phyloP scores from a whole-genome alignment of 2,329 filamentous ascomycete genomes.

The Cryoendolithus antarcticus region DNA sequence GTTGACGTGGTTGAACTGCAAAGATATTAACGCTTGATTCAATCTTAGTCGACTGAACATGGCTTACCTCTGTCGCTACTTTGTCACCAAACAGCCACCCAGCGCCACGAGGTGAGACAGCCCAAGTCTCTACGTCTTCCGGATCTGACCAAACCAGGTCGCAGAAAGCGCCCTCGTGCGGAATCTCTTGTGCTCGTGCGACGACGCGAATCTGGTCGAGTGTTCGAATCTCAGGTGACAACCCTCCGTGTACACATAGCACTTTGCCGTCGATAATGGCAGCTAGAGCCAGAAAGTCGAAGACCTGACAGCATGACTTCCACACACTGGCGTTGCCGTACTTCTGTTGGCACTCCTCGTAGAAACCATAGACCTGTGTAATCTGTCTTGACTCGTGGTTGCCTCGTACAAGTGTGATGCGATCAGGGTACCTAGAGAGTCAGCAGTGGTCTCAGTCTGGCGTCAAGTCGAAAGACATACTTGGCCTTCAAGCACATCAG shows the following conservation, averaged over 20 bases:
- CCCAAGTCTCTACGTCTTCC: slow-evolving; percentile 56
- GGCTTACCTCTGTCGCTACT: slow-evolving; percentile 50
- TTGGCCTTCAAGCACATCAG: slow-evolving; percentile 62
- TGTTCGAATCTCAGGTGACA: slow-evolving; percentile 62
- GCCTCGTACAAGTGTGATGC: slow-evolving; percentile 59
- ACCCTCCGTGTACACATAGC: slow-evolving; percentile 58
- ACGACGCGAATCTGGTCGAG: slow-evolving; percentile 65
- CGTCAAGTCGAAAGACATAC: slow-evolving; percentile 24
- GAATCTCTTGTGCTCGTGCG: slow-evolving; percentile 62
- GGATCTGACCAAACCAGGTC: slow-evolving; percentile 68
- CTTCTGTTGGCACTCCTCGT: slow-evolving; percentile 65
- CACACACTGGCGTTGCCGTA: slow-evolving; percentile 68
- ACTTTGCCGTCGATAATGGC: slow-evolving; percentile 64
- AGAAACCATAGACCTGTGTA: slow-evolving; percentile 67
- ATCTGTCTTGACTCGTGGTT: slow-evolving; percentile 69
- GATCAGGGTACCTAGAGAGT: slow-evolving; percentile 50
- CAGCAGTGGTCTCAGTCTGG: slow-evolving; percentile 5
- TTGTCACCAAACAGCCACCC: slow-evolving; percentile 61
- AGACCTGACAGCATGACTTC: slow-evolving; percentile 69
- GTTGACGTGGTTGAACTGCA: slow-evolving; percentile 61
- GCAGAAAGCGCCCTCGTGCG: slow-evolving; percentile 65
- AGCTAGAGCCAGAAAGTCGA: slow-evolving; percentile 63
- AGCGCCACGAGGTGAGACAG: slow-evolving; percentile 52
- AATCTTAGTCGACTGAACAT: neutral
- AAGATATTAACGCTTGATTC: slow-evolving; percentile 2